Conservation (phyloP, 2,329 filamentous ascomycete genomes). For the Knufia petricola region DNA sequence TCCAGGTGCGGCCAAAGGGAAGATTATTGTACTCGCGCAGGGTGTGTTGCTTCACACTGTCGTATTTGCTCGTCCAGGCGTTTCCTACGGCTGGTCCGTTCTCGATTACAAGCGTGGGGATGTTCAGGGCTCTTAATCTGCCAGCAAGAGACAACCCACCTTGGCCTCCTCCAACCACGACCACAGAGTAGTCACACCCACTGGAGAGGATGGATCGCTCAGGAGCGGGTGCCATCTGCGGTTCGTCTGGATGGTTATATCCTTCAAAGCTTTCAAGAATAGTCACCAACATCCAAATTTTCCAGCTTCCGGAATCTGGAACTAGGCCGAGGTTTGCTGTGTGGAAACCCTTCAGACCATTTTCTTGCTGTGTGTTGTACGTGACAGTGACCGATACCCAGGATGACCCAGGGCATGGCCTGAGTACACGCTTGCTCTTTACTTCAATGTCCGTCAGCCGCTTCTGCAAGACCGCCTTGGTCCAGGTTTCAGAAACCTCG, state of each 20-base stretch:
- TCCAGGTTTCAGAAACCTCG: constrained; percentile 18
- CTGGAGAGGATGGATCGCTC: constrained; percentile 9
- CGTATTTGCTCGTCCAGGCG: constrained; percentile 39
- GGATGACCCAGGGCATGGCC: constrained; percentile 5
- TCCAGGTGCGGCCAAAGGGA: constrained; percentile 24
- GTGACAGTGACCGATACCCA: constrained; percentile 12
- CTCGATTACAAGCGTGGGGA: constrained; percentile 38
- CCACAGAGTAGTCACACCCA: constrained; percentile 25
- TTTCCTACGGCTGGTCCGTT: constrained; percentile 35
- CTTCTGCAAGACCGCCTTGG: constrained; percentile 9
- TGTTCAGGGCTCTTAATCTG: constrained; percentile 34
- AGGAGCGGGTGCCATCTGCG: constrained; percentile 4
- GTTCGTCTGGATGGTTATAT: constrained; percentile 19
- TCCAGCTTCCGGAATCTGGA: constrained; percentile 17
- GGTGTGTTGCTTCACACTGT: constrained; percentile 30
- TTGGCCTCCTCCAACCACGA: constrained; percentile 36
- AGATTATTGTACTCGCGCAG: constrained; percentile 20
- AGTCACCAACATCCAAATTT: constrained; percentile 24
- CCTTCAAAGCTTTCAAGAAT: constrained; percentile 22
- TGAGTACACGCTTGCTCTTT: constrained; percentile 2
- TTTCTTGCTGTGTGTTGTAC: constrained; percentile 8
- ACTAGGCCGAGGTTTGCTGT: constrained; percentile 21
- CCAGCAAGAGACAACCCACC: constrained; percentile 36
- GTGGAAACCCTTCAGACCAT: constrained; percentile 12
- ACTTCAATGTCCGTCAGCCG: constrained; percentile 11